Evolutionary conservation across 176 grass and related monocot species (phyloP), one percentile per base, ranked within the genome.

Genomic region (Ensete ventricosum): DNA sequence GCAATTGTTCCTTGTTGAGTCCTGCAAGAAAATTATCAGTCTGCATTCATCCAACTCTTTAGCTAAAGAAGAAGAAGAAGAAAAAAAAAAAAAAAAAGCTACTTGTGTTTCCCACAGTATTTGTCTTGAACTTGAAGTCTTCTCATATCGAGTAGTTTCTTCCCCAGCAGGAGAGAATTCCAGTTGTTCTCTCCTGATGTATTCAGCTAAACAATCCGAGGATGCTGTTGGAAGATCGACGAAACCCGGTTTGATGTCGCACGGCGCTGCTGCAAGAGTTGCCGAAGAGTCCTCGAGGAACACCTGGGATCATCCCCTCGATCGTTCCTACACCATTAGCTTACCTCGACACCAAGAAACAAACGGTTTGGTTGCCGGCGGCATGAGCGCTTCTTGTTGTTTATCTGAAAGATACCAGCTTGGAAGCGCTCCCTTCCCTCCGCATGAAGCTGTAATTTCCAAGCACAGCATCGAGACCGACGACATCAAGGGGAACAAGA

Each of bases 1-100:
- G 92, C 43, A 87, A 71, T 51, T 87, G 86, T 84, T 83, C 76
- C 83, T 84, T 92, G 84, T 92, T 84, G 81, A 92, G 75, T 73
- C 67, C 84, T 71, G 26, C 49, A 77, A 82, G 72, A 75, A 79
- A 87, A 1, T 79, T 85, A 83, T 83, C 2, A 59, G 77, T 80
- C 58, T 72, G 72, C 81, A 77, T 69, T 64, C 69, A 53, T 55
- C 71, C 73, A 69, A 85, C 77, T 80, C 77, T 81, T 54, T 88
- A 64, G 12, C 50, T 83, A 79, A 72, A 76, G 22, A 48, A 49
- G n/a, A n/a, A n/a, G n/a, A n/a, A n/a, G n/a, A n/a, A n/a, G n/a
- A n/a, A n/a, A n/a, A n/a, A n/a, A n/a, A 23, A 23, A 23, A 23
- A 23, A 23, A 23, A 70, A 70, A 29, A 14, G 48, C 17, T 90